A percentile compares a stretch with the other conserved stretches of the same genome.
phyloP scores from a whole-genome alignment of 371 early-diverging fungal species.

The Nosema muscidifuracis region DNA sequence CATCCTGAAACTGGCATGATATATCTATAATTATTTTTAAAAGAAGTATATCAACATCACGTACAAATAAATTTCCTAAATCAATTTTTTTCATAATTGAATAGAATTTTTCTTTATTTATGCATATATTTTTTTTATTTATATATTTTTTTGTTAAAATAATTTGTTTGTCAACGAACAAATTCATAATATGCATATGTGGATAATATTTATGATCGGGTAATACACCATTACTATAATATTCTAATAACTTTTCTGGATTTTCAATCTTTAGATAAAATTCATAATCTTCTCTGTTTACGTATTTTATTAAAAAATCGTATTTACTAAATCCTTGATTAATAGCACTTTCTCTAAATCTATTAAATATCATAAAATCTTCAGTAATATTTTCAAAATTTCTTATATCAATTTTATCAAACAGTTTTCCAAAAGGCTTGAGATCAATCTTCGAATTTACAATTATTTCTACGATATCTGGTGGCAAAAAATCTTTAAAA shows the following conservation, averaged over 20 bases:
- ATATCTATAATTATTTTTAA: not conserved
- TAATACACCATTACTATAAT: slow-evolving; percentile 8
- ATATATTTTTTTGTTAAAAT: not conserved
- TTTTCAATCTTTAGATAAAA: slow-evolving; percentile 4
- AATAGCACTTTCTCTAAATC: not conserved
- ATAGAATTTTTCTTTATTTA: not conserved
- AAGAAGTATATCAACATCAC: not conserved
- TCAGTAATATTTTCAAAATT: not conserved
- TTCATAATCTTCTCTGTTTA: slow-evolving; percentile 14
- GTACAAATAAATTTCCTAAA: not conserved
- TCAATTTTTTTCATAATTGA: not conserved
- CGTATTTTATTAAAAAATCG: slow-evolving; percentile 1
- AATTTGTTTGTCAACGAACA: not conserved
- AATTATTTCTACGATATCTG: not conserved
- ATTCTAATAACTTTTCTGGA: slow-evolving; percentile 3
- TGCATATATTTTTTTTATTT: not conserved
- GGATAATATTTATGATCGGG: slow-evolving; percentile 5
- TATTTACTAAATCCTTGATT: not conserved
- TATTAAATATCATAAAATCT: not conserved
- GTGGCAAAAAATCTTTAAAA: not conserved
- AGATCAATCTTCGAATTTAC: not conserved
- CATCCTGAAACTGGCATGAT: not conserved
- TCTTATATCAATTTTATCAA: too few relatives aligned
- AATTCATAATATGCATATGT: slow-evolving; percentile 12
- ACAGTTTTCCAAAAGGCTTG: too few relatives aligned